phyloP scores from a whole-genome alignment of 768 basidiomycete species.

The Naganishia vaughanmartiniae region DNA sequence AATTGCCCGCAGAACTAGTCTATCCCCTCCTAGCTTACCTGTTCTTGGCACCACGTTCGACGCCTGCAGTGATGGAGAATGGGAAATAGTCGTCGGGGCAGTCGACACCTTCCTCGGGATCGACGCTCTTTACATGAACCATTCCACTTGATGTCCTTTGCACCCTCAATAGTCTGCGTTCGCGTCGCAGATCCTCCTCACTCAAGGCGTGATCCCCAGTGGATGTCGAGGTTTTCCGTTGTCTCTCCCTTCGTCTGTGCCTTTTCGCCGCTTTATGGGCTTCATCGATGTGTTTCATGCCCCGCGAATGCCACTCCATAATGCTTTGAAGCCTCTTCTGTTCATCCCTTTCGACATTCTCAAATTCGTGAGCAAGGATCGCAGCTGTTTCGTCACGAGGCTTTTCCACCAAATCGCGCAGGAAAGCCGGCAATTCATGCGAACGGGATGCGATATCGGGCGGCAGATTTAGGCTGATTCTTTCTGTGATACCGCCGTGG shows the following conservation, averaged over 20 bases:
- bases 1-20: not conserved
- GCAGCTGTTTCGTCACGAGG: slow-evolving; percentile 65
- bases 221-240: not conserved
- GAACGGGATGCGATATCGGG: slow-evolving; percentile 58
- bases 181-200: not conserved
- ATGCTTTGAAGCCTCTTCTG: slow-evolving; percentile 82
- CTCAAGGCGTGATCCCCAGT: not conserved
- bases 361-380: slow-evolving; percentile 85
- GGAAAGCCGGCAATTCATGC: slow-evolving; percentile 74
- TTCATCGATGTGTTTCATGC: slow-evolving; percentile 31
- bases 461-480: slow-evolving; percentile 69
- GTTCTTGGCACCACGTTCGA: slow-evolving; percentile 93
- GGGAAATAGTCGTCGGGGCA: slow-evolving; percentile 59
- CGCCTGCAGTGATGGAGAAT: slow-evolving; percentile 89
- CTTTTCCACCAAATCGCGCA: slow-evolving; percentile 66
- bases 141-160: slow-evolving; percentile 36
- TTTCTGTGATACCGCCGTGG: slow-evolving; percentile 63
- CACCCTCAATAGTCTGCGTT: slow-evolving; percentile 17
- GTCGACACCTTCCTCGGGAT: slow-evolving; percentile 26
- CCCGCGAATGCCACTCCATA: slow-evolving; percentile 82
- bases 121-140: slow-evolving; percentile 35
- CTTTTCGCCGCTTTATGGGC: no score
- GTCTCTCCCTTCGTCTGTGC: slow-evolving; percentile 1
- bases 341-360: slow-evolving; percentile 85
- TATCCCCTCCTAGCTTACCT: slow-evolving; percentile 58